Evolutionary conservation across 768 basidiomycete genomes (phyloP).

Genomic region (Suillus tomentosus): DNA sequence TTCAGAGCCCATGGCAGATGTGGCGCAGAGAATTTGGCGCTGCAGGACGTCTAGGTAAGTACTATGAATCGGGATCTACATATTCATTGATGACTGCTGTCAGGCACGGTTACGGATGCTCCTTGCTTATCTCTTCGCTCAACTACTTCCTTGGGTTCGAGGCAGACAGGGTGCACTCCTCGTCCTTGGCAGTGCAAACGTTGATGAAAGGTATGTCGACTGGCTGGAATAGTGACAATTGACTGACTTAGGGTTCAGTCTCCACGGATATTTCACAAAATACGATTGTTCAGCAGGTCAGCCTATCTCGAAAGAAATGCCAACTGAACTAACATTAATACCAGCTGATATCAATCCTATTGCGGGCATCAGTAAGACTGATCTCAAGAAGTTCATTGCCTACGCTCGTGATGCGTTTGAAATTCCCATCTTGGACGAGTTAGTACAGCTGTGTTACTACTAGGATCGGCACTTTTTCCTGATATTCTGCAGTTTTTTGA

Average conservation of each 20-base stretch:
- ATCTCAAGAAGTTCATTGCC: constrained; percentile 93
- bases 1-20: constrained; percentile 89
- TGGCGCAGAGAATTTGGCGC: constrained; percentile 86
- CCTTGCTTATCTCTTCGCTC: constrained; percentile 91
- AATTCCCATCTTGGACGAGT: constrained; percentile 82
- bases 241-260: constrained; percentile 44
- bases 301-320: constrained; percentile 11
- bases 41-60: constrained; percentile 92
- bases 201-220: constrained; percentile 84
- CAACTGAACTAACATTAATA: constrained; percentile 17
- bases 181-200: constrained; percentile 97
- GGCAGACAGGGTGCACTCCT: constrained; percentile 84
- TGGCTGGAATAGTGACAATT: background rate
- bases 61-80: background rate
- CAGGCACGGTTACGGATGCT: constrained; percentile 95
- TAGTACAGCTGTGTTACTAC: constrained; percentile 26
- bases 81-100: constrained; percentile 9
- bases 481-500: constrained; percentile 67
- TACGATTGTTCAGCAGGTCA: constrained; percentile 93
- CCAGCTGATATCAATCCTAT: constrained; percentile 97
- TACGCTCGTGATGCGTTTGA: constrained; percentile 80
- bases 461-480: constrained; percentile 8
- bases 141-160: constrained; percentile 89
- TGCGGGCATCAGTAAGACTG: constrained; percentile 96
- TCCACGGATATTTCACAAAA: constrained; percentile 96